Base-by-base conservation (phyloP, 768 basidiomycete genomes). In the Suillus subaureus region DNA sequence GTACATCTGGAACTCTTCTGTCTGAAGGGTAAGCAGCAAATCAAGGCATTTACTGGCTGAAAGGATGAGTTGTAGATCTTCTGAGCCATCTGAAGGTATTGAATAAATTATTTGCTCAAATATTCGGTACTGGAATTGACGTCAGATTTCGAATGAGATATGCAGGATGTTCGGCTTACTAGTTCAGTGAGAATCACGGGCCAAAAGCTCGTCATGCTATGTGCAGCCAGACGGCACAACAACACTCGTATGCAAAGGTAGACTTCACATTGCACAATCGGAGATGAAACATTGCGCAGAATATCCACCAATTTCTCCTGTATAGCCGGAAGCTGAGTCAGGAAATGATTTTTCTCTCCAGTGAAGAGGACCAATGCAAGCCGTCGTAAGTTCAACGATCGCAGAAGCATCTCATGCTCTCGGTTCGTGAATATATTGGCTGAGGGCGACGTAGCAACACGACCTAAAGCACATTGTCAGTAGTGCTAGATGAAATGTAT, bases 1-100 rank as follows among this genome's bases (percentile, higher is more conserved):
- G 66, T 73, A 97, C 97, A 98, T 92, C 78, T 99, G 97, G 77
- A 99, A 99, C 75, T 99, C 97, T 73, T 96, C 94, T 0, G 94
- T 97, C 75, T 99, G 96, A 31, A 99, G 79, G 4, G 93, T 90
- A 13, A 99, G 83, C n/a, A 99, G 80, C 6, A 98, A 80, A 76
- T 99, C 97, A 28, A 99, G 79, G 71, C 96, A 93, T 79, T 99
- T 99, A 82, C 94, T 91, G 2, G 94, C 95, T 2, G 96, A 88
- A 26, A 98, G 84, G 57, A 98, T 81, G 15, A 96, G 82, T 47
- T 87, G 85, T 31, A 99, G 81, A 62, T 93, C 89, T 71, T 97
- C 96, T 0, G 96, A 93, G 0, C 89, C 90, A 73, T 97, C 94
- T 0, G 86, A 77, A 0, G 96, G 94, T 8, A 91, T 76, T 2